These are phyloP conservation scores for Epithemia pelagica DNA, from an alignment of 108 stramenopile genomes.

Conservation along the genomic window DNA sequence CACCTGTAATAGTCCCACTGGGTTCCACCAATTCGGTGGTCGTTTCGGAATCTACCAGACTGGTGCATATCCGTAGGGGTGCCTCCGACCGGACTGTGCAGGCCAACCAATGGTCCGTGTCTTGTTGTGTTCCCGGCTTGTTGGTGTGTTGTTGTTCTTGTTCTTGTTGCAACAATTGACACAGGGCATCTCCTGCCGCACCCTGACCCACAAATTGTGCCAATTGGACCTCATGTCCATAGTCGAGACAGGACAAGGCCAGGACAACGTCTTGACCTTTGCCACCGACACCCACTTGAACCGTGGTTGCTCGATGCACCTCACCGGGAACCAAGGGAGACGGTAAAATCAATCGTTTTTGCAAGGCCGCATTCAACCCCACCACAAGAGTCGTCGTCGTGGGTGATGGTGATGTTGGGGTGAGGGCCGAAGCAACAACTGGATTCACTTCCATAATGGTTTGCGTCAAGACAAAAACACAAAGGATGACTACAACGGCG, in stretches of 20 bases:
- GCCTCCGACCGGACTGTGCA: conserved; percentile 44
- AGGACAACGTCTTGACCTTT: conserved; percentile 87
- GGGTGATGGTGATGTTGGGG: too few species aligned
- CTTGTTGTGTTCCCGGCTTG: neutral
- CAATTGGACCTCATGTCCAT: conserved; percentile 19
- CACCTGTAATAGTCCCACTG: conserved; percentile 38
- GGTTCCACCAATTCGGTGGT: conserved; percentile 86
- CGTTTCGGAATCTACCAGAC: conserved; percentile 54
- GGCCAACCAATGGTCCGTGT: neutral
- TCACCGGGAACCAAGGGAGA: conserved; percentile 53
- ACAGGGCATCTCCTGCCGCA: conserved; percentile 55
- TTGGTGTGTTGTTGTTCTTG: conserved; percentile 27
- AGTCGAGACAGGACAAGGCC: conserved; percentile 44
- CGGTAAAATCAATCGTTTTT: conserved; percentile 77
- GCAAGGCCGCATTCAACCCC: conserved; percentile 76
- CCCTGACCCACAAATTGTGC: conserved; percentile 75
- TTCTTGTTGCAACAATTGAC: conserved; percentile 23
- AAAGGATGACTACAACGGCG: too few species aligned
- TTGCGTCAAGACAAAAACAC: too few species aligned
- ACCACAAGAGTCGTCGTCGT: too few species aligned
- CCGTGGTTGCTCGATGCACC: conserved; percentile 55
- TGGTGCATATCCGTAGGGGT: conserved; percentile 68
- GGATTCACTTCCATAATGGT: too few species aligned
- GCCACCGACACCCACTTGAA: conserved; percentile 71
- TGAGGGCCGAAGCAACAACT: too few species aligned